phyloP scores from a whole-genome alignment of 1,284 basidiomycete genomes.

The Bondarzewia mesenterica region DNA sequence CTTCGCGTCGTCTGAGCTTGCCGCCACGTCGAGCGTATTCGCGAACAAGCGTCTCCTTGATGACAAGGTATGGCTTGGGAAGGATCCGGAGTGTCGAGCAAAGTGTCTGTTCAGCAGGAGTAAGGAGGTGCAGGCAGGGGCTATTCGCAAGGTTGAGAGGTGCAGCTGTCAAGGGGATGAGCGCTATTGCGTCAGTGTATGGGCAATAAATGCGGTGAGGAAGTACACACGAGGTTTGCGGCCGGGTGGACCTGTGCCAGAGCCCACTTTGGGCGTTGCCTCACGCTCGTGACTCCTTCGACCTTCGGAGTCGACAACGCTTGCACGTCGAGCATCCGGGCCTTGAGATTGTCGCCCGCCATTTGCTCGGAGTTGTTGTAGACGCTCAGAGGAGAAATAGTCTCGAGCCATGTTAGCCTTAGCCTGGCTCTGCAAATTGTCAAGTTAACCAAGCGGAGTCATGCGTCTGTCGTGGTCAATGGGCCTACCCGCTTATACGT shows the following conservation, averaged over 20 bases:
- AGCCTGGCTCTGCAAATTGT: slow-evolving; percentile 38
- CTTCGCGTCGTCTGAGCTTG: slow-evolving; percentile 77
- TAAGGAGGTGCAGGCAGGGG: slow-evolving; percentile 81
- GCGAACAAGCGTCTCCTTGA: slow-evolving; percentile 87
- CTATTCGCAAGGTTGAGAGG: slow-evolving; percentile 85
- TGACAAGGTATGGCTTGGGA: slow-evolving; percentile 86
- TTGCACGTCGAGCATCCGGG: slow-evolving; percentile 44
- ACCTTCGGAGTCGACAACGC: slow-evolving; percentile 33
- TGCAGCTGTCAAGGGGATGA: slow-evolving; percentile 34
- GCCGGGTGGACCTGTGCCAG: slow-evolving; percentile 27
- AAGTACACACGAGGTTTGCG: slow-evolving; percentile 40
- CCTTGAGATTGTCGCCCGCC: slow-evolving; percentile 47
- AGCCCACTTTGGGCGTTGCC: slow-evolving; percentile 38
- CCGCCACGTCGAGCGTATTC: slow-evolving; percentile 89
- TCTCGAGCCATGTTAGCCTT: slow-evolving; percentile 52
- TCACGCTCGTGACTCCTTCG: slow-evolving; percentile 53
- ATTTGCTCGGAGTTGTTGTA: slow-evolving; percentile 34
- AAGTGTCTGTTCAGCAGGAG: slow-evolving; percentile 78
- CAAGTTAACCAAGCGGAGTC: slow-evolving; percentile 5
- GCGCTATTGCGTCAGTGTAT: slow-evolving; percentile 1
- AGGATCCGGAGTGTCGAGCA: slow-evolving; percentile 84
- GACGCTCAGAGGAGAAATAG: slow-evolving; percentile 43
- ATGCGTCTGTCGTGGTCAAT: slow-evolving; percentile 1
- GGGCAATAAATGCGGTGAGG: slow-evolving; percentile 3
- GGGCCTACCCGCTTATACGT: slow-evolving; percentile 58